Evolutionary conservation across 495 filamentous ascomycete species (phyloP).

Genomic region (Podospora didyma): DNA sequence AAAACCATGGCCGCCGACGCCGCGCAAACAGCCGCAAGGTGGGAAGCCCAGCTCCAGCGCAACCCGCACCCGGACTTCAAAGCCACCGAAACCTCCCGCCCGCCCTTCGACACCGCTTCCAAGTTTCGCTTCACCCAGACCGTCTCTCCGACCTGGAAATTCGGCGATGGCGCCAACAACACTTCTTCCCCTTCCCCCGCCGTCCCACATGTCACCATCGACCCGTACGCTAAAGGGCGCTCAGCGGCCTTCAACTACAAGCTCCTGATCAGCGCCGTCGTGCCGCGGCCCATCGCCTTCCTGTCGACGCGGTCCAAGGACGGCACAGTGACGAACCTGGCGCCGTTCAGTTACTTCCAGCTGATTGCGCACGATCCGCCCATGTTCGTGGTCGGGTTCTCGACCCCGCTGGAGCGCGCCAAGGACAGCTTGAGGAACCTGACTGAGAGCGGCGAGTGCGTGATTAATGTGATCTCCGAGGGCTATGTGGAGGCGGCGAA

Average conservation of each 20-base stretch:
- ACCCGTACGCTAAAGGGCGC: slow-evolving; percentile 72
- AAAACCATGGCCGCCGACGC: slow-evolving; percentile 28
- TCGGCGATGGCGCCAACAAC: slow-evolving; percentile 72
- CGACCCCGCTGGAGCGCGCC: slow-evolving; percentile 44
- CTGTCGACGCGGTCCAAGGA: slow-evolving; percentile 46
- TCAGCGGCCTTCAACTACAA: slow-evolving; percentile 79
- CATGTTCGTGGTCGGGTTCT: slow-evolving; percentile 77
- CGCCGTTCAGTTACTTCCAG: slow-evolving; percentile 83
- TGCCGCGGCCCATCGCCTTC: slow-evolving; percentile 72
- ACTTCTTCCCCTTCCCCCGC: slow-evolving; percentile 52
- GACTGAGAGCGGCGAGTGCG: slow-evolving; percentile 64
- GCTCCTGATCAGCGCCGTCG: slow-evolving; percentile 80
- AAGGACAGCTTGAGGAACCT: slow-evolving; percentile 83
- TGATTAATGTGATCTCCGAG: slow-evolving; percentile 85
- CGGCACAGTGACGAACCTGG: slow-evolving; percentile 59
- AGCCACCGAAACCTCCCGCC: slow-evolving; percentile 66
- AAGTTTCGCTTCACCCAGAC: slow-evolving; percentile 65
- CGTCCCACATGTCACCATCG: slow-evolving; percentile 70
- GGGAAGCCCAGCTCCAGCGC: slow-evolving; percentile 50
- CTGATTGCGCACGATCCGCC: slow-evolving; percentile 87
- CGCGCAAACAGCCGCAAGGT: slow-evolving; percentile 18
- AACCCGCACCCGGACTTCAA: slow-evolving; percentile 76
- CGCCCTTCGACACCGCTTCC: slow-evolving; percentile 54
- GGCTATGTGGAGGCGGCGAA: slow-evolving; percentile 88
- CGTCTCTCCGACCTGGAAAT: slow-evolving; percentile 68